Conservation (phyloP, 331 rosid species). For the Pyracantha coccinea region DNA sequence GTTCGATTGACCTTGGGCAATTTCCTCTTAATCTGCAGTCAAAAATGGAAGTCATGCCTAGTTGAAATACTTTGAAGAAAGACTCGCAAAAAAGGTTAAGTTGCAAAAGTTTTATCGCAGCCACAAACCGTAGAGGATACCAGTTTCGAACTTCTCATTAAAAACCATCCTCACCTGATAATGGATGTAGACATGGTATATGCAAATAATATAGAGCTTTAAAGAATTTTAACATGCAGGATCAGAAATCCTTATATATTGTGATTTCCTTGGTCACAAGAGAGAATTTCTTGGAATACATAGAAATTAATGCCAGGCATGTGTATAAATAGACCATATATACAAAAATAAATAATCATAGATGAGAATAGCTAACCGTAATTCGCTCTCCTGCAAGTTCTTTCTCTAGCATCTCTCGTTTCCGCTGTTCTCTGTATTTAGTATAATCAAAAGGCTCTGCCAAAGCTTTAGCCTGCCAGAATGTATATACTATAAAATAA, state of each 20-base stretch:
- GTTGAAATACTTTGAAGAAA: neutral
- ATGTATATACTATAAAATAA: neutral
- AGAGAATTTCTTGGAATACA: too few relatives aligned
- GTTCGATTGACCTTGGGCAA: slow-evolving; percentile 71
- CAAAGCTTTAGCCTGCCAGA: slow-evolving; percentile 71
- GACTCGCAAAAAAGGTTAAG: too few relatives aligned
- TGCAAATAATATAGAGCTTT: neutral
- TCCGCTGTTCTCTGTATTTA: slow-evolving; percentile 53
- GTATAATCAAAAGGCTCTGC: slow-evolving; percentile 60
- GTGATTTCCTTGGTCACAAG: too few relatives aligned
- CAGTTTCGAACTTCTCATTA: neutral
- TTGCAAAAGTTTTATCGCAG: too few relatives aligned
- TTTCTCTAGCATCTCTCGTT: slow-evolving; percentile 62
- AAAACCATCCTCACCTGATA: neutral
- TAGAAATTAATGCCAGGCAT: too few relatives aligned
- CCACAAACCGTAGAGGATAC: neutral
- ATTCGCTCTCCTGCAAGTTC: slow-evolving; percentile 66
- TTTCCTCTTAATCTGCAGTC: slow-evolving; percentile 63
- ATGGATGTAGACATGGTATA: neutral
- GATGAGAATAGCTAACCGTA: slow-evolving; percentile 37
- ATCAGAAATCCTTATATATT: too few relatives aligned
- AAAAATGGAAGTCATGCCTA: neutral
- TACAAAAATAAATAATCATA: too few relatives aligned
- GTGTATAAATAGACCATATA: too few relatives aligned
- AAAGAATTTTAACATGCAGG: too few relatives aligned